phyloP scores from a whole-genome alignment of 495 filamentous ascomycete genomes.

The Coniosporium apollinis region DNA sequence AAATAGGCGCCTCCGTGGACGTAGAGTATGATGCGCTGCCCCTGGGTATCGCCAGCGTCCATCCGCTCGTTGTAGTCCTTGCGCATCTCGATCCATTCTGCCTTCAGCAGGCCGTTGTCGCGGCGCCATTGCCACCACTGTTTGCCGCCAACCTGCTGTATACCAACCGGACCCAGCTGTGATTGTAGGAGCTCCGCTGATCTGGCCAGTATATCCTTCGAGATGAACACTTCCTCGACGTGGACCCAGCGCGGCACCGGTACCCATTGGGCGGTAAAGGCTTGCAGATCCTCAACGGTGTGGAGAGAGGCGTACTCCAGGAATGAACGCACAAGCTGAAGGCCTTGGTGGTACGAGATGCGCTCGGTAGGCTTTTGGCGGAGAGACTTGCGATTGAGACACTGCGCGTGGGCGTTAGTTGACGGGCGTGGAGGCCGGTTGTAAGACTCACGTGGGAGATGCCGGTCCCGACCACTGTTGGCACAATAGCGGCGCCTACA shows the following conservation, averaged over 20 bases:
- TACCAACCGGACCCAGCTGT: conserved; percentile 59
- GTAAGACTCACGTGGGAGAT: conserved; percentile 49
- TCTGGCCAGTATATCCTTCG: conserved; percentile 37
- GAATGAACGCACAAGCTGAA: conserved; percentile 75
- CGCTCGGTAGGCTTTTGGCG: conserved; percentile 67
- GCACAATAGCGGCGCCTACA: conserved; percentile 56
- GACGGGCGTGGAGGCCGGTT: conserved; percentile 2
- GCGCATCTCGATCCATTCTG: conserved; percentile 94
- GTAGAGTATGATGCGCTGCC: conserved; percentile 77
- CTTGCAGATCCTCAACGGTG: conserved; percentile 80
- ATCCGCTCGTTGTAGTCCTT: conserved; percentile 58
- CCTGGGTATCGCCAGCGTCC: conserved; percentile 32
- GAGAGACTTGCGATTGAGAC: conserved; percentile 58
- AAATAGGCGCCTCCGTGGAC: conserved; percentile 74
- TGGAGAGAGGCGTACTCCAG: conserved; percentile 67
- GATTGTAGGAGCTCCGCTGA: conserved; percentile 45
- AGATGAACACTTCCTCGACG: conserved; percentile 54
- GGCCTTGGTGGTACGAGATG: conserved; percentile 85
- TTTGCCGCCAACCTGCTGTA: conserved; percentile 58
- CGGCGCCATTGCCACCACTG: conserved; percentile 92
- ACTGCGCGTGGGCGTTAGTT: conserved; percentile 37
- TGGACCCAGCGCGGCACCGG: conserved; percentile 80
- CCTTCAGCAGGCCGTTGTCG: conserved; percentile 42
- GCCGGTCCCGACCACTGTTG: conserved; percentile 60
- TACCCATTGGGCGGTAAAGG: conserved; percentile 79